phyloP scores from a whole-genome alignment of 208 protist genomes.

The Leishmania aethiopica region DNA sequence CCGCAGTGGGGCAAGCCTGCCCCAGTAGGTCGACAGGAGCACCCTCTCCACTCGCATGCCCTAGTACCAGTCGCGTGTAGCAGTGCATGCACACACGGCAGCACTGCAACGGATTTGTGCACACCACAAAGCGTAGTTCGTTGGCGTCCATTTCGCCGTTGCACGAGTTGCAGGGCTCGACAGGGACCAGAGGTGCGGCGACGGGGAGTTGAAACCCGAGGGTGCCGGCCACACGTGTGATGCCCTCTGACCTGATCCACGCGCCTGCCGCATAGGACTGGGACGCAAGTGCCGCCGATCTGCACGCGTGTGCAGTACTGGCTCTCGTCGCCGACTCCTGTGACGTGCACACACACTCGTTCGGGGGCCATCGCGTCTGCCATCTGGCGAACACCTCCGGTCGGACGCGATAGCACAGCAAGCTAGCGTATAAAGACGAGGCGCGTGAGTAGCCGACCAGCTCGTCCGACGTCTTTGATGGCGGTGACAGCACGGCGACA shows the following conservation, averaged over 20 bases:
- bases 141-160: slow-evolving; percentile 48
- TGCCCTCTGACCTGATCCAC: slow-evolving; percentile 48
- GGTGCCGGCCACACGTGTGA: slow-evolving; percentile 58
- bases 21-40: slow-evolving; percentile 3
- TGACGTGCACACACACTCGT: slow-evolving; percentile 3
- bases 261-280: slow-evolving; percentile 23
- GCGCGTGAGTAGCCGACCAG: background rate
- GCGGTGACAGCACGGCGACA: no score
- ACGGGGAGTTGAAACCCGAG: slow-evolving; percentile 64
- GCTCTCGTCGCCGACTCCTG: background rate
- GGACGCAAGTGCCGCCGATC: background rate
- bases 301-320: background rate
- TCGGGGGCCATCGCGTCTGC: slow-evolving; percentile 15
- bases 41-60: background rate
- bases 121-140: slow-evolving; percentile 84
- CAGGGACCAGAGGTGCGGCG: slow-evolving; percentile 29
- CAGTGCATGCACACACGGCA: slow-evolving; percentile 85
- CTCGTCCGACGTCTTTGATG: background rate
- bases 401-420: slow-evolving; percentile 10
- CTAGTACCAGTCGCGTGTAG: slow-evolving; percentile 48
- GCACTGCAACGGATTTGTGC: slow-evolving; percentile 42
- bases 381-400: slow-evolving; percentile 23
- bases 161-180: slow-evolving; percentile 53
- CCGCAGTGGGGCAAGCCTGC: slow-evolving; percentile 46
- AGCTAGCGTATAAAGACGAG: background rate